These are phyloP conservation scores for Leccinum boreale DNA, from an alignment of 768 basidiomycete species.

Conservation along the genomic window DNA sequence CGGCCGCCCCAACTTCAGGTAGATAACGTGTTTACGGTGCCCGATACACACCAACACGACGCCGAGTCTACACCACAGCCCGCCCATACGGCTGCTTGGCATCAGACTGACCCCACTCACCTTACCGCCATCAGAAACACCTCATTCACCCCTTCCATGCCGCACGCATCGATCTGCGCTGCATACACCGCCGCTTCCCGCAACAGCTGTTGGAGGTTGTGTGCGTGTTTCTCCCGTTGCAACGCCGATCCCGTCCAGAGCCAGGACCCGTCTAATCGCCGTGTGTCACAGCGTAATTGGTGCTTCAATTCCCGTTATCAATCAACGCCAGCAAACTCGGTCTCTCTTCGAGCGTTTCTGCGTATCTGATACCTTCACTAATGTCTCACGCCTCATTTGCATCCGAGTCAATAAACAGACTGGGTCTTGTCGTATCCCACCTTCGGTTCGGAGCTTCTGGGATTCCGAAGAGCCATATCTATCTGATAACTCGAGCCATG, in stretches of 20 bases:
- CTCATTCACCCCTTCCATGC: slow-evolving; percentile 87
- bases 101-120: slow-evolving; percentile 35
- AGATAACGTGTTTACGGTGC: slow-evolving; percentile 89
- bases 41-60: slow-evolving; percentile 86
- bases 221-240: slow-evolving; percentile 92
- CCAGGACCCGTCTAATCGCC: slow-evolving; percentile 71
- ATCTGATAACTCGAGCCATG: slow-evolving; percentile 6
- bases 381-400: slow-evolving; percentile 97
- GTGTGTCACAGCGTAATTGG: slow-evolving; percentile 90
- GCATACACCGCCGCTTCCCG: slow-evolving; percentile 89
- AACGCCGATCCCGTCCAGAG: slow-evolving; percentile 80
- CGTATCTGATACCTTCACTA: slow-evolving; percentile 82
- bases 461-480: slow-evolving; percentile 36
- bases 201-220: slow-evolving; percentile 94
- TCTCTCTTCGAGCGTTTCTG: slow-evolving; percentile 65
- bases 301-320: slow-evolving; percentile 63
- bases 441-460: slow-evolving; percentile 47
- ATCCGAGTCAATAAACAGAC: slow-evolving; percentile 84
- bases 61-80: slow-evolving; percentile 54
- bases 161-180: slow-evolving; percentile 84
- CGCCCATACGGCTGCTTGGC: not conserved
- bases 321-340: not conserved
- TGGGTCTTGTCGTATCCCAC: slow-evolving; percentile 87
- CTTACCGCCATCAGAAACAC: slow-evolving; percentile 90
- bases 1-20: slow-evolving; percentile 49